These are phyloP conservation scores for Penicillium waksmanii DNA, from an alignment of 495 filamentous ascomycete species.

Conservation along the genomic window DNA sequence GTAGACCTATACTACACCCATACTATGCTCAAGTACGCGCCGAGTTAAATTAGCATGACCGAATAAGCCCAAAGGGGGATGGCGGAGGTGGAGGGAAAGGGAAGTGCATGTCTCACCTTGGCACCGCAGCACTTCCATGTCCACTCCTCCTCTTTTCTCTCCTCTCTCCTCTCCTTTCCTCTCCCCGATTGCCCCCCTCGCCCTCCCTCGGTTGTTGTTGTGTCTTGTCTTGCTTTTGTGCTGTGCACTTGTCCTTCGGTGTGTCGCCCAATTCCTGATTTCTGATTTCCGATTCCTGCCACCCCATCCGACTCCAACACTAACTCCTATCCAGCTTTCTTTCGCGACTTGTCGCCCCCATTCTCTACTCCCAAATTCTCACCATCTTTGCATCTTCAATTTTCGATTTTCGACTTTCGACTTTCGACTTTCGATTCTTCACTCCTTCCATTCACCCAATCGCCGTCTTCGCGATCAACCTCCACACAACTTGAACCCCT, in stretches of 20 bases:
- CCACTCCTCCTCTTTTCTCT: too few species aligned
- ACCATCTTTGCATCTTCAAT: background rate
- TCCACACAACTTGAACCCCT: too few species aligned
- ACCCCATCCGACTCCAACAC: background rate
- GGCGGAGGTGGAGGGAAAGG: too few species aligned
- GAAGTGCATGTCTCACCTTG: conserved; percentile 17
- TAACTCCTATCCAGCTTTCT: conserved; percentile 15
- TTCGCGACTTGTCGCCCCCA: conserved; percentile 19
- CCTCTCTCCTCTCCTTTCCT: background rate
- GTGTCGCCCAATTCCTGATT: background rate
- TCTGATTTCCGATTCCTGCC: too few species aligned
- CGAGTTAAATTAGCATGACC: too few species aligned
- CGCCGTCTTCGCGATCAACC: too few species aligned
- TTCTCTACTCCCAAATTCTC: background rate
- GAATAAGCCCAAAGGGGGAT: too few species aligned
- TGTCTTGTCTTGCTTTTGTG: conserved; percentile 9
- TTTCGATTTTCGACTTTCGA: background rate
- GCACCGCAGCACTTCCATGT: too few species aligned
- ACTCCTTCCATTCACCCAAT: too few species aligned
- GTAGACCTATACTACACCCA: too few species aligned
- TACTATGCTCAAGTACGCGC: too few species aligned
- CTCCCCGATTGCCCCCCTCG: background rate
- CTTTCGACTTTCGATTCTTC: background rate
- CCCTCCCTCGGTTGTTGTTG: background rate
- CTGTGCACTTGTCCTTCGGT: conserved; percentile 28